Evolutionary conservation across 1,139 yeast genomes (phyloP), one percentile per base, ranked within the genome.

Genomic region (Kodamaea ohmeri): DNA sequence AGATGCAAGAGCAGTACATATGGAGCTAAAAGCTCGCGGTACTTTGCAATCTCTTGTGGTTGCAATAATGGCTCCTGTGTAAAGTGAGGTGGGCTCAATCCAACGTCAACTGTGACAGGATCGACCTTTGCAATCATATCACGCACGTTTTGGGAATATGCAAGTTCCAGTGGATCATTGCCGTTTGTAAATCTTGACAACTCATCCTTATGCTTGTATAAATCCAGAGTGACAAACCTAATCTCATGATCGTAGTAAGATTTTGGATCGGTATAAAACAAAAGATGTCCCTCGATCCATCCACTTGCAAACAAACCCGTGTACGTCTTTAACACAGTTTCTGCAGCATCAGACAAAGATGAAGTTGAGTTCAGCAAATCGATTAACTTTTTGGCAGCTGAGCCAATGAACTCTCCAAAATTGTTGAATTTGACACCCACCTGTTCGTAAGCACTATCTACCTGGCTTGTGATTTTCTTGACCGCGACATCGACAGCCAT

Each of bases 271-370:
- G 21, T 36, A 20, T 19, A 25, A 13, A 36, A 24, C 3, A 32
- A 13, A 11, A 22, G 29, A 3, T 7, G n/a, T 4, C 31, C 25
- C 18, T 34, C 35, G 24, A 32, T 12, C 41, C 41, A 38, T 3
- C 41, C 41, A 26, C 37, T 38, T 3, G 41, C 41, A 21, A 31
- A 38, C 22, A 38, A 32, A 6, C 18, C 35, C 18, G 38, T 28
- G 17, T 36, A 36, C 4, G 24, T 21, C 28, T 25, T 31, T 14
- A 36, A 20, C 5, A 30, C 18, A 4, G 16, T 18, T 13, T 31
- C 24, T 9, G 34, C 34, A 12, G 15, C 24, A 11, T 12, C 13
- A 18, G 32, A 18, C 18, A 11, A 11, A 4, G 9, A 4, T 4
- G 15, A n/a, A 24, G 8, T 6, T n/a, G 20, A 25, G 19, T 17